Evolutionary conservation across 495 filamentous ascomycete genomes (phyloP).

Genomic region (Penicillium pulvis): DNA sequence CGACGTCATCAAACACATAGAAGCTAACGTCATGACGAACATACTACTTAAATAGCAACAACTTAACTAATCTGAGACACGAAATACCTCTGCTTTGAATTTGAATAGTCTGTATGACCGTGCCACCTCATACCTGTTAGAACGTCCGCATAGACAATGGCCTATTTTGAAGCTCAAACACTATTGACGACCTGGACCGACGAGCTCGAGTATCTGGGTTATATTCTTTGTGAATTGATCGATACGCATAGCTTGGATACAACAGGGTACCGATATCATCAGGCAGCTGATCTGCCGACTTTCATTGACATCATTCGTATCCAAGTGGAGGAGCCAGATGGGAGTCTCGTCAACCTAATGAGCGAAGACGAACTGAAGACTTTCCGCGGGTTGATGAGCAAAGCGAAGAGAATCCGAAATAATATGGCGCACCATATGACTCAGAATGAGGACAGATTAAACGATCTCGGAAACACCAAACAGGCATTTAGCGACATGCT

Average conservation of each 20-base stretch:
- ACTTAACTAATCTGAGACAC: too few relatives aligned
- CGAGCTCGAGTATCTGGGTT: constrained; percentile 2
- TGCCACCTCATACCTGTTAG: background rate
- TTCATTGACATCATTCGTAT: background rate
- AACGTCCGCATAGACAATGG: background rate
- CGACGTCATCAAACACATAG: too few relatives aligned
- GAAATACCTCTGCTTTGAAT: too few relatives aligned
- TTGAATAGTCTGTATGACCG: too few relatives aligned
- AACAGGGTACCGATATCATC: constrained; percentile 2
- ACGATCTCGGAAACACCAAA: background rate
- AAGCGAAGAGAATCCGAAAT: constrained; percentile 1
- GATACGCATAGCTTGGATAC: background rate
- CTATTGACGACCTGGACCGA: constrained; percentile 3
- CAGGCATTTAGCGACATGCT: background rate
- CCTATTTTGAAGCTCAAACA: background rate
- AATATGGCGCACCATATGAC: background rate
- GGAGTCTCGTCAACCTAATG: constrained; percentile 1
- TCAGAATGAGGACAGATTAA: background rate
- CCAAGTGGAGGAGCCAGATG: background rate
- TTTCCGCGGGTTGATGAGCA: background rate
- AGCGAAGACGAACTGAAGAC: background rate
- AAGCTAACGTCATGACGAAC: too few relatives aligned
- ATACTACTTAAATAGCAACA: too few relatives aligned
- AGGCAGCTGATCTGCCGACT: constrained; percentile 5
- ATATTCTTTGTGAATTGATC: constrained; percentile 2